Conservation (phyloP, 768 basidiomycete species). For the Tylopilus sp. region DNA sequence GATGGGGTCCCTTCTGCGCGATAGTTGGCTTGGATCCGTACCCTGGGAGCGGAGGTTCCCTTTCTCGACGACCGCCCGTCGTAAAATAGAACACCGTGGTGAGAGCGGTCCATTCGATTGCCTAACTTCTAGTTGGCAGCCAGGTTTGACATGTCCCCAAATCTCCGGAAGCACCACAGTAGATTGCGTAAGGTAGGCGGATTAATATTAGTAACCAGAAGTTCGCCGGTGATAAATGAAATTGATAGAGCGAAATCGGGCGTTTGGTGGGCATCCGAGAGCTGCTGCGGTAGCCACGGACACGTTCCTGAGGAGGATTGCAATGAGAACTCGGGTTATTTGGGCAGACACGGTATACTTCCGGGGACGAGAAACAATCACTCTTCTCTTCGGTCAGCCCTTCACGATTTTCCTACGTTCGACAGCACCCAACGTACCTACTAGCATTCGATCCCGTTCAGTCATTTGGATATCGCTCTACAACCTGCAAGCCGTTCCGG, state of each 20-base stretch:
- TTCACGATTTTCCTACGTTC: background rate
- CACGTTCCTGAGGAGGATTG: constrained; percentile 25
- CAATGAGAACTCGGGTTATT: constrained; percentile 12
- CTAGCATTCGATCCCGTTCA: background rate
- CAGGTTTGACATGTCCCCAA: background rate
- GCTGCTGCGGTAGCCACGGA: constrained; percentile 20
- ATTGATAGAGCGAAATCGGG: constrained; percentile 14
- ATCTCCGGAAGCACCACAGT: constrained; percentile 2
- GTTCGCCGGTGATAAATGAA: constrained; percentile 28
- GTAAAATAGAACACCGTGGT: constrained; percentile 11
- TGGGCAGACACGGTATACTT: constrained; percentile 8
- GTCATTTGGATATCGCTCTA: background rate
- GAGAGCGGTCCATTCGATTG: constrained; percentile 10
- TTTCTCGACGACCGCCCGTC: background rate
- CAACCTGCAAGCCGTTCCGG: background rate
- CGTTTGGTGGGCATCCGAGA: constrained; percentile 12
- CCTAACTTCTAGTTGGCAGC: constrained; percentile 3
- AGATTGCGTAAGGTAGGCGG: constrained; percentile 23
- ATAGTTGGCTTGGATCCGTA: background rate
- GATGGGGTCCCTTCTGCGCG: constrained; percentile 9
- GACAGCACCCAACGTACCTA: background rate
- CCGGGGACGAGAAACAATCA: constrained; percentile 12
- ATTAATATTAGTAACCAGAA: constrained; percentile 21
- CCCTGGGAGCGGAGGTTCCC: background rate
- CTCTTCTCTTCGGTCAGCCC: background rate